Conservation (phyloP, 2,329 filamentous ascomycete genomes). For the Botrytis cinerea region DNA sequence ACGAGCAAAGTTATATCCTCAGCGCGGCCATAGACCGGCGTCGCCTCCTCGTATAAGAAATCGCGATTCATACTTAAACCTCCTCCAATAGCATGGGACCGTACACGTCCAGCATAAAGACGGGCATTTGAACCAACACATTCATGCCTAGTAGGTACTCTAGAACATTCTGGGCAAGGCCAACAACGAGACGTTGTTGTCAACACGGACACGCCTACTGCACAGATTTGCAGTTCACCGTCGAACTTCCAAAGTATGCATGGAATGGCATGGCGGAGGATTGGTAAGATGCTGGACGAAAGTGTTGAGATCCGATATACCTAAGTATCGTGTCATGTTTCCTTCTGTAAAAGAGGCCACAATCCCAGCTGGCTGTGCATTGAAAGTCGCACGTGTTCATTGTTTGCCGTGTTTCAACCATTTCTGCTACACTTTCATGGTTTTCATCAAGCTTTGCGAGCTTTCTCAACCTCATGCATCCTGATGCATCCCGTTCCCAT, state of each 20-base stretch:
- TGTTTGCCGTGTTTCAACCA: background rate
- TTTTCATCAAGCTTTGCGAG: background rate
- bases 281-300: background rate
- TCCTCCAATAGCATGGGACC: background rate
- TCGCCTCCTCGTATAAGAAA: background rate
- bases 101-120: slow-evolving; percentile 18
- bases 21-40: background rate
- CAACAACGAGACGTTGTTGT: slow-evolving; percentile 18
- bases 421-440: background rate
- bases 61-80: background rate
- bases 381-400: background rate
- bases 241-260: background rate
- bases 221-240: background rate
- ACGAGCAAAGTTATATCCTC: background rate
- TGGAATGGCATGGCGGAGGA: background rate
- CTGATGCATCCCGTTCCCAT: no score
- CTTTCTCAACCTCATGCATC: background rate
- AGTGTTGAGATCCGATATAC: background rate
- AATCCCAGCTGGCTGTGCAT: background rate
- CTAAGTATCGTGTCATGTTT: background rate
- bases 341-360: background rate
- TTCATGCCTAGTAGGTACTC: background rate
- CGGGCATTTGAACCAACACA: background rate
- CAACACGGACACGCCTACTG: slow-evolving; percentile 12
- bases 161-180: slow-evolving; percentile 17